These are phyloP conservation scores for Globisporangium nunn DNA, from an alignment of 352 stramenopile genomes.

Conservation along the genomic window DNA sequence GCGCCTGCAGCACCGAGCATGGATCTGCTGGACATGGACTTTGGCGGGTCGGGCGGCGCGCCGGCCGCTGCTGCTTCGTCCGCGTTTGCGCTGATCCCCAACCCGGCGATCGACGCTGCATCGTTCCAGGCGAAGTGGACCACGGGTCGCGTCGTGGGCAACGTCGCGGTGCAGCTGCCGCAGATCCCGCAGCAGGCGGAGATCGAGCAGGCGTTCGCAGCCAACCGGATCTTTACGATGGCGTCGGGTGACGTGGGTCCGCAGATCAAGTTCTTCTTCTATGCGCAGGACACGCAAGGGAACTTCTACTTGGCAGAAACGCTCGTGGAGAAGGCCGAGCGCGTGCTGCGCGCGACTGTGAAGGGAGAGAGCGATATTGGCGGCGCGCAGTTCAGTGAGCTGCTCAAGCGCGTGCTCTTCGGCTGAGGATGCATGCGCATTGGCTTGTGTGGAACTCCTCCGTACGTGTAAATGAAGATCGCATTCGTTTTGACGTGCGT, in stretches of 20 bases:
- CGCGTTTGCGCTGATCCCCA: conserved; percentile 43
- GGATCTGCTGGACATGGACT: conserved; percentile 77
- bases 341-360: conserved; percentile 55
- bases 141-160: conserved; percentile 56
- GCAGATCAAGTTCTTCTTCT: conserved; percentile 87
- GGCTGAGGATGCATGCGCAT: conserved; percentile 15
- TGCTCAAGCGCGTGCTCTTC: conserved; percentile 60
- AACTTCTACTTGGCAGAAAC: conserved; percentile 66
- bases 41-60: conserved; percentile 22
- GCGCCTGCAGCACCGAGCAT: conserved; percentile 27
- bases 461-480: neutral
- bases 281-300: conserved; percentile 59
- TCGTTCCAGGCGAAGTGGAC: conserved; percentile 76
- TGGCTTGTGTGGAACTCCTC: neutral
- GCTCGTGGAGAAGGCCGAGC: conserved; percentile 62
- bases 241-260: conserved; percentile 68
- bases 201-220: conserved; percentile 57
- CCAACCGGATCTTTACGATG: conserved; percentile 64
- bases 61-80: conserved; percentile 16
- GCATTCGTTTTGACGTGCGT: neutral
- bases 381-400: conserved; percentile 52
- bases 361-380: conserved; percentile 63
- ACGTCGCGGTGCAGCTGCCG: conserved; percentile 51
- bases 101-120: conserved; percentile 62
- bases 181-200: conserved; percentile 50